Conservation (phyloP, 306 rosid species). For the Cucumis cinereus region DNA sequence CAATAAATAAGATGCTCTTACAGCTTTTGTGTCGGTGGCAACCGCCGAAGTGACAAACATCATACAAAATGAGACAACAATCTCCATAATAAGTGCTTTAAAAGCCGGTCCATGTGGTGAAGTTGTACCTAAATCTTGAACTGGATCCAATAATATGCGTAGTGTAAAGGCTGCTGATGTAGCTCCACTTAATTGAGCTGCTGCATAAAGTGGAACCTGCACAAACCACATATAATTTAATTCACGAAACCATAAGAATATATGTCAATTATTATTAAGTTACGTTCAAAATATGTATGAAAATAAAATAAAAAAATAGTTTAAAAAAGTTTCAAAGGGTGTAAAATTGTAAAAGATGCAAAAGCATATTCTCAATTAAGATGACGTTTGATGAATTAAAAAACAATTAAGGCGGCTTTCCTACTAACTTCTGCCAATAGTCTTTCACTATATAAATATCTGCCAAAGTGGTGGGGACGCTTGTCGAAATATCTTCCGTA, state of each 20-base stretch:
- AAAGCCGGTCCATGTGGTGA: conserved; percentile 40
- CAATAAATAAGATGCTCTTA: conserved; percentile 5
- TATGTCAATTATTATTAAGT: too few species aligned
- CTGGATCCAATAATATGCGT: conserved; percentile 32
- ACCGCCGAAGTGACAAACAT: conserved; percentile 61
- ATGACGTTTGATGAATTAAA: neutral
- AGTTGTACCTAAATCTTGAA: conserved; percentile 39
- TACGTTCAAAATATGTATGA: too few species aligned
- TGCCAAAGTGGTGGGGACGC: neutral
- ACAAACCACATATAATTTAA: neutral
- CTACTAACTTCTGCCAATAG: neutral
- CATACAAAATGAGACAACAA: conserved; percentile 56
- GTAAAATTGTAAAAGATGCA: neutral
- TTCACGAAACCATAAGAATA: neutral
- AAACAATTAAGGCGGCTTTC: neutral
- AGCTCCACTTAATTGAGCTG: conserved; percentile 62
- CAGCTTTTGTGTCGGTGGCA: conserved; percentile 66
- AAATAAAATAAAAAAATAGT: neutral
- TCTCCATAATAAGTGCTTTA: conserved; percentile 61
- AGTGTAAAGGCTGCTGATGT: conserved; percentile 59
- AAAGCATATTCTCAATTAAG: neutral
- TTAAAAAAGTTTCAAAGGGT: neutral
- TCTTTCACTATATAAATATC: neutral
- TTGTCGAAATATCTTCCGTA: neutral
- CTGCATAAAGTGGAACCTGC: conserved; percentile 67